These are phyloP conservation scores for Ceratobasidium sp. DNA, from an alignment of 1,284 basidiomycete species.

Conservation along the genomic window DNA sequence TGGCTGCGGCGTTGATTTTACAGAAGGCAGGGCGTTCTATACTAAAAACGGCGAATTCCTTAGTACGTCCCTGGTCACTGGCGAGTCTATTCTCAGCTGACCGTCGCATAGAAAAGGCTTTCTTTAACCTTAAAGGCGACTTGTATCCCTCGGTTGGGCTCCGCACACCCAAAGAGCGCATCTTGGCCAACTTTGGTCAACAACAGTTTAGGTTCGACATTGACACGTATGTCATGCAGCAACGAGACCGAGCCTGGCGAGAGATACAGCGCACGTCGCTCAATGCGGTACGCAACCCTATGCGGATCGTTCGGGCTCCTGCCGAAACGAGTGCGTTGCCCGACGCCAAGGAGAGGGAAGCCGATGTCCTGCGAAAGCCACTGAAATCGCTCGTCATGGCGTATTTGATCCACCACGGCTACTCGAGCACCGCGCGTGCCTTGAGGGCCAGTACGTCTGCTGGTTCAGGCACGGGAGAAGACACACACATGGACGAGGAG, in stretches of 20 bases:
- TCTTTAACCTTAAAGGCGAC: slow-evolving; percentile 64
- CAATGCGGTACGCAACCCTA: slow-evolving; percentile 43
- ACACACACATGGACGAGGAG: slow-evolving; percentile 36
- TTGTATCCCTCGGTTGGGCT: slow-evolving; percentile 88
- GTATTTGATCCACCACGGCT: slow-evolving; percentile 82
- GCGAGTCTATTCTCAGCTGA: background rate
- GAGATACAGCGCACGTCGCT: slow-evolving; percentile 63
- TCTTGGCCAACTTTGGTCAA: slow-evolving; percentile 86
- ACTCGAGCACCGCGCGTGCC: slow-evolving; percentile 68
- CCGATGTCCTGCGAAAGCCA: slow-evolving; percentile 48
- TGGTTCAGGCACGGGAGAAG: slow-evolving; percentile 1
- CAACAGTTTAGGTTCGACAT: slow-evolving; percentile 88
- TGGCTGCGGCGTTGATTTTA: slow-evolving; percentile 90
- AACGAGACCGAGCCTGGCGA: slow-evolving; percentile 66
- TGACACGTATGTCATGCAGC: slow-evolving; percentile 74
- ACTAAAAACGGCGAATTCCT: slow-evolving; percentile 86
- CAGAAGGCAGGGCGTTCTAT: slow-evolving; percentile 78
- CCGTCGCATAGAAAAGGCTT: slow-evolving; percentile 59
- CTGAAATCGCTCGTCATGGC: slow-evolving; percentile 75
- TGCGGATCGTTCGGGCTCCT: slow-evolving; percentile 23
- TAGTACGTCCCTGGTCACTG: slow-evolving; percentile 55
- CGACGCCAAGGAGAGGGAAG: slow-evolving; percentile 17
- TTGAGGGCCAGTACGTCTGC: slow-evolving; percentile 53
- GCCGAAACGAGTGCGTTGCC: background rate
- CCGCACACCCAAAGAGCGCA: slow-evolving; percentile 72